Evolutionary conservation across 2,329 filamentous ascomycete species (phyloP).

Genomic region (Pyrenophora teres): DNA sequence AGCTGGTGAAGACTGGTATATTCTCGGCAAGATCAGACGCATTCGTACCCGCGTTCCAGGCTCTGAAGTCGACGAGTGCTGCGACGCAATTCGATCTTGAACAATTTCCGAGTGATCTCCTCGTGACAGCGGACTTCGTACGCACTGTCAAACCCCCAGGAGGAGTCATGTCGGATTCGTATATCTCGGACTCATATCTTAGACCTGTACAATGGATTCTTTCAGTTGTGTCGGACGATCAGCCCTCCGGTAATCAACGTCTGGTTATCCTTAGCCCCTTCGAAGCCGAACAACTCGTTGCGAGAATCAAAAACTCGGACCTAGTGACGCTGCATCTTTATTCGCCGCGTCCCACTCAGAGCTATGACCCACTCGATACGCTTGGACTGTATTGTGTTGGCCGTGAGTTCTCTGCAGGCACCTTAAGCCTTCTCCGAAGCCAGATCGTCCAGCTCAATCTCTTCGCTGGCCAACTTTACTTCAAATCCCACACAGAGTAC

Average conservation of each 20-base stretch:
- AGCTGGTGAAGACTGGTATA: conserved; percentile 42
- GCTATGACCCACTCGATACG: too few species aligned
- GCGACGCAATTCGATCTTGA: too few species aligned
- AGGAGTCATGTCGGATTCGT: not conserved
- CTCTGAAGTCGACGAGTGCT: too few species aligned
- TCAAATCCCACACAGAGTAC: conserved; percentile 62
- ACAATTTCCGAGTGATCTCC: conserved; percentile 44
- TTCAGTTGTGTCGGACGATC: conserved; percentile 24
- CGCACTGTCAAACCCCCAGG: conserved; percentile 47
- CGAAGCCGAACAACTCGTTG: too few species aligned
- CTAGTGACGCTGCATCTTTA: too few species aligned
- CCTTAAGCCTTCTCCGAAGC: not conserved
- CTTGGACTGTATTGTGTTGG: too few species aligned
- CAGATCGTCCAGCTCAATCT: conserved; percentile 50
- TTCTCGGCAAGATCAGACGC: too few species aligned
- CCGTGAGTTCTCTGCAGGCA: not conserved
- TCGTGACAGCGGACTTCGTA: conserved; percentile 58
- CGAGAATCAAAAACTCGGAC: too few species aligned
- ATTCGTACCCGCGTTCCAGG: too few species aligned
- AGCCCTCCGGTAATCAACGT: not conserved
- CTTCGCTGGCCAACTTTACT: conserved; percentile 70
- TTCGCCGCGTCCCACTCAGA: too few species aligned
- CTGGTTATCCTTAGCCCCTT: too few species aligned
- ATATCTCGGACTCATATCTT: conserved; percentile 53
- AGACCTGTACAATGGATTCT: conserved; percentile 61